Evolutionary conservation across 371 early-diverging fungal species (phyloP).

Genomic region (Zancudomyces culisetae): DNA sequence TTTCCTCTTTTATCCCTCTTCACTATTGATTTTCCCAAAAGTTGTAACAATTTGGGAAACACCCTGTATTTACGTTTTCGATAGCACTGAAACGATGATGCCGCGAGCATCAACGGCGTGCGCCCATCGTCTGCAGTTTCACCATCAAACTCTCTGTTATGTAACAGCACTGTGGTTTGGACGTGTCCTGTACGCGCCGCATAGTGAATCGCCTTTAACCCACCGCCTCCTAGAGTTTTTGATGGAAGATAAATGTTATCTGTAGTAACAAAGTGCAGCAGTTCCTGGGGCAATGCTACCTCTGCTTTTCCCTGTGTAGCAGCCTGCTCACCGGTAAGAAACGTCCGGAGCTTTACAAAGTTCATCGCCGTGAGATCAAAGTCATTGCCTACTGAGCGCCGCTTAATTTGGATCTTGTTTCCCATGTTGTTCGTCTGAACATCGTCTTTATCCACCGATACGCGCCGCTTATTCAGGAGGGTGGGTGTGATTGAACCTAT

Average conservation of each 20-base stretch:
- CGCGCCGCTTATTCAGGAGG: not conserved
- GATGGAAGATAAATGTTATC: not conserved
- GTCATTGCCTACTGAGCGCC: not conserved
- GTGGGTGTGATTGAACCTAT: not conserved
- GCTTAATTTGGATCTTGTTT: not conserved
- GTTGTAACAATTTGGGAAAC: not conserved
- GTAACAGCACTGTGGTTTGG: not conserved
- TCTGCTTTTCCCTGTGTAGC: not conserved
- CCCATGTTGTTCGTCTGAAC: not conserved
- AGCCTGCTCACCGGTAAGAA: not conserved
- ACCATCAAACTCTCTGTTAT: not conserved
- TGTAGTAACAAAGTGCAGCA: not conserved
- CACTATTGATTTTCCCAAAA: not conserved
- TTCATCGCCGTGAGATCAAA: not conserved
- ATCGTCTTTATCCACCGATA: not conserved
- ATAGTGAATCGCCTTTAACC: not conserved
- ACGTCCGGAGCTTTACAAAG: not conserved
- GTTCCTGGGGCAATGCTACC: not conserved
- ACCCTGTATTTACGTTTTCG: not conserved
- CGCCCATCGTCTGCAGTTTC: constrained; percentile 34
- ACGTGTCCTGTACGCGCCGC: not conserved
- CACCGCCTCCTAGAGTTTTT: not conserved
- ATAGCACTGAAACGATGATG: constrained; percentile 6
- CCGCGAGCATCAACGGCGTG: constrained; percentile 68
- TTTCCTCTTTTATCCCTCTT: not conserved